Evolutionary conservation across 228 moss, liverwort and hornwort genomes (phyloP).

Genomic region (Sphagnum fallax): DNA sequence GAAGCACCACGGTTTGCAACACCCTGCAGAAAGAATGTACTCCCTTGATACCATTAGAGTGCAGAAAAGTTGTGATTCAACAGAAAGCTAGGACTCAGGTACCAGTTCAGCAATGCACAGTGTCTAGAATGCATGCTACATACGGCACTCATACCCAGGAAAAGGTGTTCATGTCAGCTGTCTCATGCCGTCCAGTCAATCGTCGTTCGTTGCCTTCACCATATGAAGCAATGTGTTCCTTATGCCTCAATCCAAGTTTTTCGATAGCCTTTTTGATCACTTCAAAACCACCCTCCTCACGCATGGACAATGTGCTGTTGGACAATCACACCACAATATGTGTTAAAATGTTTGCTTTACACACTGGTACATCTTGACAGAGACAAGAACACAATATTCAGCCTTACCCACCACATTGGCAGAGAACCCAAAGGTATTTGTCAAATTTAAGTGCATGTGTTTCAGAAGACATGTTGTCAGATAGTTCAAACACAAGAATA

Average conservation of each 20-base stretch:
- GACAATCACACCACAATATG: no score
- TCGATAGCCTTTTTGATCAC: slow-evolving; percentile 67
- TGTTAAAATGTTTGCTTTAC: no score
- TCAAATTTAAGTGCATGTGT: no score
- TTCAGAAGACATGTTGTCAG: no score
- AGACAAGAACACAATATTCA: background rate
- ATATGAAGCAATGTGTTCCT: slow-evolving; percentile 72
- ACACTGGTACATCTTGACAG: background rate
- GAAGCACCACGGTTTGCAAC: slow-evolving; percentile 46
- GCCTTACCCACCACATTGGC: background rate
- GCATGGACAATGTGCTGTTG: slow-evolving; percentile 62
- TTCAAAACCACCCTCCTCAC: slow-evolving; percentile 47
- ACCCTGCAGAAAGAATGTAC: slow-evolving; percentile 2
- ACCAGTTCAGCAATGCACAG: background rate
- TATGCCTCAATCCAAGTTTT: slow-evolving; percentile 68
- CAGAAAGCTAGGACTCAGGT: no score
- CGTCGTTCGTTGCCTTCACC: slow-evolving; percentile 90
- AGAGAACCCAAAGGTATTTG: no score
- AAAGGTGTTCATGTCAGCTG: slow-evolving; percentile 68
- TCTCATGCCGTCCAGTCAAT: slow-evolving; percentile 78
- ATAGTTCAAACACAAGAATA: no score
- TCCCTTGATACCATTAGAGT: background rate
- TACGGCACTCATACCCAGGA: slow-evolving; percentile 17
- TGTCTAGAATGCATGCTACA: background rate
- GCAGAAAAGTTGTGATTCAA: no score